Base-by-base conservation (phyloP, 495 filamentous ascomycete species). In the Articulospora tetracladia region DNA sequence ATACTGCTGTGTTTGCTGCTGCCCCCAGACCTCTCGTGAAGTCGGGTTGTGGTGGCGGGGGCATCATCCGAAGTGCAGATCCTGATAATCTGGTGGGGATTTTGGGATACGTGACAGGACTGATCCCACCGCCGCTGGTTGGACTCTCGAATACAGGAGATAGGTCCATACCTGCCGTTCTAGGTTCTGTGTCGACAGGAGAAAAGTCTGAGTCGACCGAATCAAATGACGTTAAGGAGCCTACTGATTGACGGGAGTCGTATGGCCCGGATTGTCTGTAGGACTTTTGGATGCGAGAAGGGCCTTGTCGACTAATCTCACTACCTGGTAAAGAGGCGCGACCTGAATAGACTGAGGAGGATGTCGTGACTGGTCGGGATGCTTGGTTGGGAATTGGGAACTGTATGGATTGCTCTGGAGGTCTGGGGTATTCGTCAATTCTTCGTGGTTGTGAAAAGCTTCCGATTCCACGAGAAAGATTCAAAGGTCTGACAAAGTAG, bases 71-170 rank as follows among this genome's bases (percentile, higher is more conserved):
- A 15, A 65, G 55, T 15, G 51, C 41, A 28, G 4, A 28, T 25
- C 55, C 69, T 22, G 66, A 65, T 25, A 67, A 53, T 25, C 67
- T 60, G 25, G 66, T 70, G 19, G 68, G 62, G 46, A 79, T 74
- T 57, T 72, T 73, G 51, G 78, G 77, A 41, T 80, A 79, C 2
- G 46, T 65, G 11, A 77, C 74, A 3, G 75, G 76, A 26, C 73
- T 73, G 7, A 19, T 66, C 69, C 39, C 39, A 15, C 39, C 39
- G 1, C 76, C 73, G n/a, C 69, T 69, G 27, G 65, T 59, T 15
- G 77, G 77, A 3, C 71, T 75, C 63, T 80, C 77, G 3, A 66
- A 66, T 1, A 81, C 76, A 1, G 80, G 78, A 1, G 79, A 76
- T 0, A 81, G 67, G 12, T 72, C 69, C 19, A 34, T 55, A 25